Conservation (phyloP, 805 yeast species). For the Wickerhamomyces subpelliculosus region DNA sequence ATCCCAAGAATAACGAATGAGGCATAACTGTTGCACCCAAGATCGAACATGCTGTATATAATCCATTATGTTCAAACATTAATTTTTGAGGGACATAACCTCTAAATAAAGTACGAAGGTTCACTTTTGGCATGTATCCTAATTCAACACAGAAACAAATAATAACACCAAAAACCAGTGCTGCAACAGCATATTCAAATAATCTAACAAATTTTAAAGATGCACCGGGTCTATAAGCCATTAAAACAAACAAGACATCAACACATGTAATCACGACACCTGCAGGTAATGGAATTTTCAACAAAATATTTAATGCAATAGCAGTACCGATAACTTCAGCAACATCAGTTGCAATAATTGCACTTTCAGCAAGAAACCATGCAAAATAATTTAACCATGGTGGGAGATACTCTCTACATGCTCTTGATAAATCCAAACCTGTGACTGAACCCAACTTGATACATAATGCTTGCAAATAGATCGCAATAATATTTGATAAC, state of each 20-base stretch:
- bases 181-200: conserved; percentile 70
- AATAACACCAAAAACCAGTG: conserved; percentile 67
- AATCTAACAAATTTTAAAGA: conserved; percentile 66
- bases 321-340: conserved; percentile 96
- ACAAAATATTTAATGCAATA: conserved; percentile 70
- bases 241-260: conserved; percentile 71
- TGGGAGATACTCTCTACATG: conserved; percentile 63
- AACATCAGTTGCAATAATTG: conserved; percentile 86
- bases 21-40: conserved; percentile 97
- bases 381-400: conserved; percentile 49
- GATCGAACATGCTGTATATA: conserved; percentile 74
- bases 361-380: conserved; percentile 72
- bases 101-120: conserved; percentile 42
- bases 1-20: conserved; percentile 77
- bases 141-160: conserved; percentile 69
- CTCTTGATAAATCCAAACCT: conserved; percentile 72
- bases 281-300: conserved; percentile 60
- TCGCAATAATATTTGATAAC: conserved; percentile 66
- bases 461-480: conserved; percentile 62
- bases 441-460: conserved; percentile 75
- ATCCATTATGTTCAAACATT: conserved; percentile 56
- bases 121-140: conserved; percentile 47
- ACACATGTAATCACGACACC: conserved; percentile 78
- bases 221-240: conserved; percentile 71
- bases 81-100: conserved; percentile 72